Percentiles rank a stretch among this genome's conserved stretches.
phyloP scores from a whole-genome alignment of 176 grass and related monocot species.

The Juncus inflexus region DNA sequence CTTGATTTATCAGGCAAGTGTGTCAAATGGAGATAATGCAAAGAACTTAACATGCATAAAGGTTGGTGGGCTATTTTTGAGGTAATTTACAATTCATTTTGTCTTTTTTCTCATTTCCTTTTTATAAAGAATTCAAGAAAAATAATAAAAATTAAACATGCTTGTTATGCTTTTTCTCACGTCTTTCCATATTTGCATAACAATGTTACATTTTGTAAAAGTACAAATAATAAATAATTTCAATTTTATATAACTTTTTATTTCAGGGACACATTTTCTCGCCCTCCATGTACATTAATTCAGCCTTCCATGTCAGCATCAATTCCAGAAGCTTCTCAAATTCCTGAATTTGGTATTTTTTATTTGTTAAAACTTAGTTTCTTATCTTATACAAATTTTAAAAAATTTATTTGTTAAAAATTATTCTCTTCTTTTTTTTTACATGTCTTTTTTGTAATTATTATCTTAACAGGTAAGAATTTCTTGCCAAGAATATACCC shows the following conservation, averaged over 20 bases:
- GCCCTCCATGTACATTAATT: constrained; percentile 90
- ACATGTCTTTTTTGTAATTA: constrained; percentile 15
- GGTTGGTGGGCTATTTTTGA: constrained; percentile 82
- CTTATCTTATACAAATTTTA: constrained; percentile 21
- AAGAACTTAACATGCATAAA: constrained; percentile 90
- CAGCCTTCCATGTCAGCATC: constrained; percentile 83
- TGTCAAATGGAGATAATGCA: constrained; percentile 68
- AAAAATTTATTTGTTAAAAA: too few species aligned
- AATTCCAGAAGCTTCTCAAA: constrained; percentile 47
- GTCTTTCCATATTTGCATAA: too few species aligned
- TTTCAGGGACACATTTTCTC: constrained; percentile 94
- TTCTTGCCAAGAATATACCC: constrained; percentile 94
- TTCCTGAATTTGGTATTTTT: constrained; percentile 75
- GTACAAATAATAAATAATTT: too few species aligned
- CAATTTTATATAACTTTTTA: constrained; percentile 17
- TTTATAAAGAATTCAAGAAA: constrained; percentile 4
- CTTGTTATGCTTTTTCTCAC: constrained; percentile 1
- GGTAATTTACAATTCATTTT: constrained; percentile 43
- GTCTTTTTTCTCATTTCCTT: not conserved
- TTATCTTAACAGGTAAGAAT: constrained; percentile 63
- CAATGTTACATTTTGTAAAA: too few species aligned
- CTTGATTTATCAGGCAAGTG: constrained; percentile 61
- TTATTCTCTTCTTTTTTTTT: too few species aligned
- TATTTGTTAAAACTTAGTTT: constrained; percentile 25
- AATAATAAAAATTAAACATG: constrained; percentile 15